Conservation (phyloP, 2,329 filamentous ascomycete species). For the Beauveria bassiana region DNA sequence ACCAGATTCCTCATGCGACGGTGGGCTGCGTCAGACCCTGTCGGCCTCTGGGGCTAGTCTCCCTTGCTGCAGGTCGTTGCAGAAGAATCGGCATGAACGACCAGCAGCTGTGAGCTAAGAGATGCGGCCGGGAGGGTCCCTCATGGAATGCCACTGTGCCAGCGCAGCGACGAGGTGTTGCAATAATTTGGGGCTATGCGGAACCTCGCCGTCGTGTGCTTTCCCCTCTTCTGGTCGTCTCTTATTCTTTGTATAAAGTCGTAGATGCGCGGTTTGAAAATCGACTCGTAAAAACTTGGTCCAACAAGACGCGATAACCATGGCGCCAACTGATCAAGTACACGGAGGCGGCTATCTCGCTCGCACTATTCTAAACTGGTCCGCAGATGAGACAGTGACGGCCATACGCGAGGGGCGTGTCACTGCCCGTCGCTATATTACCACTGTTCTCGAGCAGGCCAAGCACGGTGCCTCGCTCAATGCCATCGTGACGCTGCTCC, state of each 20-base stretch:
- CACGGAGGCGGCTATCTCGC: not conserved
- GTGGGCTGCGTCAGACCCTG: not conserved
- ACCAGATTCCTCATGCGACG: not conserved
- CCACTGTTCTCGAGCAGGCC: slow-evolving; percentile 1
- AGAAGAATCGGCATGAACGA: slow-evolving; percentile 1
- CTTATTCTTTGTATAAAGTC: not conserved
- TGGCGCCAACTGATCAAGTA: not conserved
- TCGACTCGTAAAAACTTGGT: too few relatives aligned
- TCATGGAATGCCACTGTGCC: not conserved
- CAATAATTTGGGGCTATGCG: not conserved
- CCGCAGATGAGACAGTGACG: slow-evolving; percentile 7
- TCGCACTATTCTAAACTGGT: slow-evolving; percentile 1
- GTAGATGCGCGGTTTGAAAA: not conserved
- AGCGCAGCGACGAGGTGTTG: not conserved
- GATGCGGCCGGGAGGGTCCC: slow-evolving; percentile 1
- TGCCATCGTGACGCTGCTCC: slow-evolving; percentile 4
- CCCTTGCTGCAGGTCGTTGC: not conserved
- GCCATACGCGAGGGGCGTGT: slow-evolving; percentile 9
- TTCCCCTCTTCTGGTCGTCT: not conserved
- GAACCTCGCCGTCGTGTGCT: not conserved
- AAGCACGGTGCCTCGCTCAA: slow-evolving; percentile 2
- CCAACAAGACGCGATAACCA: not conserved
- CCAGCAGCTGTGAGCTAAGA: not conserved
- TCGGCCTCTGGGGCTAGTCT: not conserved
- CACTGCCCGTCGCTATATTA: slow-evolving; percentile 5